Percentiles rank a stretch among this genome's conserved stretches.
phyloP scores from a whole-genome alignment of 73 alveolate species.

The Paramecium primaurelia region DNA sequence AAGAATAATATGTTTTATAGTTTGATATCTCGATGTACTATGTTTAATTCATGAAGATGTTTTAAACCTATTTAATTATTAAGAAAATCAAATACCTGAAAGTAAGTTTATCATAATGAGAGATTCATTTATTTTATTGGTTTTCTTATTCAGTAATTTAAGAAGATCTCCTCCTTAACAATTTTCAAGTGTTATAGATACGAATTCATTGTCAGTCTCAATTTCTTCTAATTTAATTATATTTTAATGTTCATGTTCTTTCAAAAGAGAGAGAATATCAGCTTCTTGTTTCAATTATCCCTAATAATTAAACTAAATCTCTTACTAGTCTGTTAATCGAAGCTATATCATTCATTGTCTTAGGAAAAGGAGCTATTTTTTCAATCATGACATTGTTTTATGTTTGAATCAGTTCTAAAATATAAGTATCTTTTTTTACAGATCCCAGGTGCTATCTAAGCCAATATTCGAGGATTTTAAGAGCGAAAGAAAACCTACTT shows the following conservation, averaged over 20 bases:
- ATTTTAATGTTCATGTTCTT: constrained; percentile 5
- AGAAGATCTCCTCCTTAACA: constrained; percentile 32
- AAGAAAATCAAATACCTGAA: neutral
- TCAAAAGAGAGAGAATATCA: neutral
- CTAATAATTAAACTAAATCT: neutral
- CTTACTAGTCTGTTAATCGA: neutral
- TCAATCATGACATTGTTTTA: neutral
- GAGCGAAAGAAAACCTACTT: neutral
- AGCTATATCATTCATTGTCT: neutral
- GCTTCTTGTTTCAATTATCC: constrained; percentile 22
- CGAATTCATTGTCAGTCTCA: neutral
- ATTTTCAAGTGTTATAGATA: neutral
- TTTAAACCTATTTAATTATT: neutral
- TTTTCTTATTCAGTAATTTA: neutral
- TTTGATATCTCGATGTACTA: constrained; percentile 29
- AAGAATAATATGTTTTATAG: neutral
- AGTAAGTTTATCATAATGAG: neutral
- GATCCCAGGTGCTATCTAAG: neutral
- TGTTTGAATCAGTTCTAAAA: neutral
- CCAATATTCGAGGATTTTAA: neutral
- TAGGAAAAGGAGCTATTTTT: constrained; percentile 18
- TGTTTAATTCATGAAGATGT: neutral
- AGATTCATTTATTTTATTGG: neutral
- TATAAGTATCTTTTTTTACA: neutral
- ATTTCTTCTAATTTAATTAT: constrained; percentile 25